phyloP scores from a whole-genome alignment of 305 asterid species.

The Solanum hybrid region DNA sequence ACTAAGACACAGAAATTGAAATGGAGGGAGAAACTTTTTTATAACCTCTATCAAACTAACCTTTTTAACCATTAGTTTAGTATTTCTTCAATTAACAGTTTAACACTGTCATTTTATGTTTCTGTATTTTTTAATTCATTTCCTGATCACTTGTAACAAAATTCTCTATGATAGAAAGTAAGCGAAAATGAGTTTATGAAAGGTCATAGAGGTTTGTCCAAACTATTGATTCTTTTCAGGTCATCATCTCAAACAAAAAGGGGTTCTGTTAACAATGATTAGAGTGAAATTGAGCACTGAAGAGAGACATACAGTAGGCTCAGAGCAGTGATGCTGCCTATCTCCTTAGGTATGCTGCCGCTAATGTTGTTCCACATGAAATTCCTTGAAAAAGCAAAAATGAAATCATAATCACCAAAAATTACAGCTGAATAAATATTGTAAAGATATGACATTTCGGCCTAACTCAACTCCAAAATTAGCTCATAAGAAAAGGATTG shows the following conservation, averaged over 20 bases:
- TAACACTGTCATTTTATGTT: background rate
- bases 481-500: background rate
- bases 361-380: conserved; percentile 7
- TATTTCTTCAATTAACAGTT: background rate
- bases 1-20: background rate
- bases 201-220: background rate
- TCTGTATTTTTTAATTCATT: background rate
- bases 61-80: background rate
- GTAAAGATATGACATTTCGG: background rate
- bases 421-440: background rate
- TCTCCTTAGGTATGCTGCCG: conserved; percentile 62
- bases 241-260: background rate
- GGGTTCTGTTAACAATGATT: background rate
- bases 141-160: background rate
- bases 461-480: background rate
- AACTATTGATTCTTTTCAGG: background rate
- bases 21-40: background rate
- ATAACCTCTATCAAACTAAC: background rate
- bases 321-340: conserved; percentile 43
- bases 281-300: background rate
- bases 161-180: background rate
- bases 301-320: conserved; percentile 27
- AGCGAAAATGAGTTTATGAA: background rate
- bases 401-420: background rate
- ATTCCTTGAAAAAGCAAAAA: conserved; percentile 22